Conservation (phyloP, 2,329 filamentous ascomycete genomes). For the Botrytis elliptica region DNA sequence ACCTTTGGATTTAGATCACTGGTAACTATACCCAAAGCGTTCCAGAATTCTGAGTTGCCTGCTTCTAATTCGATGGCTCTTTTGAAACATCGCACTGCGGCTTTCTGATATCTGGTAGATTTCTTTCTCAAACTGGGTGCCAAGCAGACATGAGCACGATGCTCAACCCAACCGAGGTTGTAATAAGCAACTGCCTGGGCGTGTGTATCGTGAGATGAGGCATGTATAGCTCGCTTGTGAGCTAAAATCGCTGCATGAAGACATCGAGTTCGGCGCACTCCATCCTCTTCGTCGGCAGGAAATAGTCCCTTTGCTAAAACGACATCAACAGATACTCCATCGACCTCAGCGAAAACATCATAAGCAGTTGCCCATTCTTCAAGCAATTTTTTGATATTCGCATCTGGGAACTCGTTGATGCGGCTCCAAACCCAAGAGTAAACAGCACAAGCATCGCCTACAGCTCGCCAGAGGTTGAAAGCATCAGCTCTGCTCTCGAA, state of each 20-base stretch:
- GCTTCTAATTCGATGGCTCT: slow-evolving; percentile 92
- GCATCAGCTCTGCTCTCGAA: slow-evolving; percentile 61
- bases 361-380: slow-evolving; percentile 54
- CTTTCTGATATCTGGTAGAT: slow-evolving; percentile 68
- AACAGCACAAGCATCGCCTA: slow-evolving; percentile 83
- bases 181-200: slow-evolving; percentile 96
- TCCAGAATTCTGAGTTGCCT: slow-evolving; percentile 96
- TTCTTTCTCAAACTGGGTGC: slow-evolving; percentile 53
- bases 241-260: slow-evolving; percentile 75
- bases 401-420: slow-evolving; percentile 59
- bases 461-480: slow-evolving; percentile 93
- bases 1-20: slow-evolving; percentile 82
- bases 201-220: slow-evolving; percentile 71
- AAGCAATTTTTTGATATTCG: slow-evolving; percentile 59
- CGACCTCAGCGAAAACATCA: slow-evolving; percentile 64
- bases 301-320: slow-evolving; percentile 39
- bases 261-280: slow-evolving; percentile 53
- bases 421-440: slow-evolving; percentile 77
- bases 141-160: slow-evolving; percentile 72
- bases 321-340: slow-evolving; percentile 55
- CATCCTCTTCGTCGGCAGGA: slow-evolving; percentile 37
- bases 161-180: slow-evolving; percentile 93
- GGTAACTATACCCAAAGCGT: slow-evolving; percentile 87
- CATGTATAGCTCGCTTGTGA: slow-evolving; percentile 80
- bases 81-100: slow-evolving; percentile 89